Percentiles rank a stretch among this genome's conserved stretches.
Evolutionary conservation across 1,139 yeast species (phyloP).

Genomic region (Yamadazyma aaseri): DNA sequence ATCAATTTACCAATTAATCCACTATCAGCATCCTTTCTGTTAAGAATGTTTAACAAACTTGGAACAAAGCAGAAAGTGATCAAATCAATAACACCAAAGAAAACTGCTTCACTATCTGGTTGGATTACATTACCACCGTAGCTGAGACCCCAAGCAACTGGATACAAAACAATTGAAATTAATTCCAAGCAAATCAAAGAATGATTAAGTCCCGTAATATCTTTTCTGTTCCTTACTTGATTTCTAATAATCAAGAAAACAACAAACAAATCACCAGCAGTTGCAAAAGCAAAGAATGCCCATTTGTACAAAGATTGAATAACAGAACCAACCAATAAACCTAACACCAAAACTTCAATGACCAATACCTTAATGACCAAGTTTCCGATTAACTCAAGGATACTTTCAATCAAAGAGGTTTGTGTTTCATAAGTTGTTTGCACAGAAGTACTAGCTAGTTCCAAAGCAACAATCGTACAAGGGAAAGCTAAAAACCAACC

Average conservation of each 20-base stretch:
- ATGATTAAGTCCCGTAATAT: conserved; percentile 15
- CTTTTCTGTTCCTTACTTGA: conserved; percentile 17
- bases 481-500: conserved; percentile 72
- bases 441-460: conserved; percentile 42
- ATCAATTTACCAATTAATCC: conserved; percentile 26
- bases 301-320: conserved; percentile 61
- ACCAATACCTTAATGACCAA: conserved; percentile 37
- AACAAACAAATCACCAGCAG: conserved; percentile 38
- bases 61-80: conserved; percentile 46
- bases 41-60: conserved; percentile 30
- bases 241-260: conserved; percentile 25
- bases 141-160: conserved; percentile 59
- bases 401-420: conserved; percentile 22
- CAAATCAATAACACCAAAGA: conserved; percentile 62
- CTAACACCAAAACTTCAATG: conserved; percentile 51
- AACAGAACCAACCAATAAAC: conserved; percentile 53
- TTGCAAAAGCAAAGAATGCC: conserved; percentile 56
- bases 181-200: conserved; percentile 29
- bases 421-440: conserved; percentile 17
- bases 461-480: conserved; percentile 46
- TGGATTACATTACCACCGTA: conserved; percentile 69
- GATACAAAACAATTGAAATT: conserved; percentile 49
- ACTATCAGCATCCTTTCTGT: conserved; percentile 29
- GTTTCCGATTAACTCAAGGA: conserved; percentile 24
- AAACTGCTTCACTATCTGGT: conserved; percentile 66